Base-by-base conservation (phyloP, 2,329 filamentous ascomycete species). In the Colletotrichum shisoi region DNA sequence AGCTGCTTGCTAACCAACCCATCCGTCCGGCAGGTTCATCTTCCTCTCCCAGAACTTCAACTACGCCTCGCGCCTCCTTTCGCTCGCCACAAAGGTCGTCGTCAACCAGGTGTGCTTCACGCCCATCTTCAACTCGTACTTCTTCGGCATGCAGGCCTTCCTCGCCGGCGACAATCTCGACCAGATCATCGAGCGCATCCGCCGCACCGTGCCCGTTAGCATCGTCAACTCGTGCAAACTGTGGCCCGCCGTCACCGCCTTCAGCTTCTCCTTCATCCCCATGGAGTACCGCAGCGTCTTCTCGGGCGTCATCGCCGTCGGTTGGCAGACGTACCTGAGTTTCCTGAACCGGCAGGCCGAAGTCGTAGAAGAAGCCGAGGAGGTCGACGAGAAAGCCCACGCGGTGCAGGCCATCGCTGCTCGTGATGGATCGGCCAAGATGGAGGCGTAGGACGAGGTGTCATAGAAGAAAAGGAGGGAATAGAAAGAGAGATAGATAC, bases 281-380 rank as follows among this genome's bases (percentile, higher is more conserved):
- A 82, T 93, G 54, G 88, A 94, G 74, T 94, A 92, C 77, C 83
- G 94, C 57, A 91, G 88, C 72, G 84, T 96, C 17, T 95, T 97
- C 72, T 87, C 90, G 0, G 92, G 91, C 1, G 80, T 90, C 7
- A 85, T 96, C 70, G 92, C 92, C 1, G 90, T 97, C 58, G 91
- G 91, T 0, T 97, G 94, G 94, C 94, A 97, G 84, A 93, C 92
- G 0, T 97, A 97, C 82, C 75, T 97, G 72, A 92, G 89, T 71
- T 91, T 88, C 77, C 78, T 96, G 73, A 96, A 96, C 73, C 85
- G 90, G 73, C 81, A 82, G 69, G 92, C 91, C 1, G 92, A 93
- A 76, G 81, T 81, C 56, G 80, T 70, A 27, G 71, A 70, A 40
- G 68, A 61, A 46, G 62, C 65, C 21, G 53, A 65, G 24, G 57